Conservation (phyloP, 129 eudicot species). For the Tanacetum coccineum region DNA sequence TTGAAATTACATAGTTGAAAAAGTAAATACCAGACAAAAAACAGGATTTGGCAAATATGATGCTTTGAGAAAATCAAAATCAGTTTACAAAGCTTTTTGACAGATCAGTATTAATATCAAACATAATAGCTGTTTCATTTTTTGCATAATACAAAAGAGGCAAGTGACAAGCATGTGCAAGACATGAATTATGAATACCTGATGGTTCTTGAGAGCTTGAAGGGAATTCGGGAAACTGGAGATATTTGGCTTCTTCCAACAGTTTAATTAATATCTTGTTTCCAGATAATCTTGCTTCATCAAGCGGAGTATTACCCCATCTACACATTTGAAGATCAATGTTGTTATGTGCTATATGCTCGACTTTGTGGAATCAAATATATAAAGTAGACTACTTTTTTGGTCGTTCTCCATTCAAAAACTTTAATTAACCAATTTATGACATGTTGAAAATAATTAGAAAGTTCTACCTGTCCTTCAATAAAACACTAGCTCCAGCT, state of each 20-base stretch:
- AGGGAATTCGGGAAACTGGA: conserved; percentile 42
- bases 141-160: background rate
- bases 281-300: conserved; percentile 69
- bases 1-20: no score
- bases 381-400: background rate
- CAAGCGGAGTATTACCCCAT: conserved; percentile 92
- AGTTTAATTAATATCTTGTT: conserved; percentile 55
- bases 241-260: conserved; percentile 61
- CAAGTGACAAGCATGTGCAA: background rate
- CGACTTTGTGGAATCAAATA: no score
- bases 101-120: no score
- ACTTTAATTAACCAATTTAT: background rate
- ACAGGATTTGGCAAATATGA: no score
- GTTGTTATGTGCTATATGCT: no score
- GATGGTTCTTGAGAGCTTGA: conserved; percentile 31
- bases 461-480: conserved; percentile 67
- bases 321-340: conserved; percentile 33
- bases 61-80: no score
- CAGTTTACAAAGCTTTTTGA: no score
- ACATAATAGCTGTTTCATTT: no score
- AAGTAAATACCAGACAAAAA: no score
- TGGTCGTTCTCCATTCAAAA: background rate
- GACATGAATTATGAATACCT: conserved; percentile 33
- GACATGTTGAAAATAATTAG: conserved; percentile 2
- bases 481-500: conserved; percentile 81